Percentiles rank a stretch among this genome's conserved stretches.
Conservation (phyloP, 495 filamentous ascomycete genomes). For the Durotheca rogersii region DNA sequence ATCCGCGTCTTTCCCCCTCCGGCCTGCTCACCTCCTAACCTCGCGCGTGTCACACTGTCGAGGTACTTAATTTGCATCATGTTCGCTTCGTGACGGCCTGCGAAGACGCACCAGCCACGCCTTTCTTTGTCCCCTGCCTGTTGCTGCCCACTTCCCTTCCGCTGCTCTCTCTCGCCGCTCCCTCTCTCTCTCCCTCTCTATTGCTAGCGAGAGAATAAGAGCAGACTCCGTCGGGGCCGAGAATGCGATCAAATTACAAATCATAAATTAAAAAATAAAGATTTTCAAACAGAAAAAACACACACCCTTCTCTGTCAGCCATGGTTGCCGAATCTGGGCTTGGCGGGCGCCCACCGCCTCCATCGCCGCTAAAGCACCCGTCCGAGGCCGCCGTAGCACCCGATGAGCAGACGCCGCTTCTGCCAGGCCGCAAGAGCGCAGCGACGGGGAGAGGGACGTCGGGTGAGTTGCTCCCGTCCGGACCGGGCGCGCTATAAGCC, state of each 20-base stretch:
- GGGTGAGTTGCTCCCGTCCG: slow-evolving; percentile 13
- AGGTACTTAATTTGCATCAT: too few relatives aligned
- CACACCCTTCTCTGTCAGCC: too few relatives aligned
- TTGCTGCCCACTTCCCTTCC: not conserved
- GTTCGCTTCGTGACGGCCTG: too few relatives aligned
- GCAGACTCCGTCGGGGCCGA: too few relatives aligned
- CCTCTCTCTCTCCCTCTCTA: not conserved
- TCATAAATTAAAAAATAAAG: too few relatives aligned
- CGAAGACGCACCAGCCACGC: slow-evolving; percentile 7
- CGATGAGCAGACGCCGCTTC: slow-evolving; percentile 27
- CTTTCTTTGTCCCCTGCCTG: not conserved
- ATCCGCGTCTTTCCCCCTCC: too few relatives aligned
- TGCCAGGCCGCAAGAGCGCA: slow-evolving; percentile 2
- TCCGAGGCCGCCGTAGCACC: not conserved
- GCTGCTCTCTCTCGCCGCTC: not conserved
- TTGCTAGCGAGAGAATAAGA: not conserved
- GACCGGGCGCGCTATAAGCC: too few relatives aligned
- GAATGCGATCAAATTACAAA: too few relatives aligned
- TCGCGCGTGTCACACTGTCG: too few relatives aligned
- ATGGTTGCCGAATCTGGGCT: slow-evolving; percentile 9
- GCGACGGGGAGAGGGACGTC: slow-evolving; percentile 1
- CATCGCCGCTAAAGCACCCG: slow-evolving; percentile 4
- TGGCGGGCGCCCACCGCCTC: too few relatives aligned
- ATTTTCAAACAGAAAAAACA: too few relatives aligned
- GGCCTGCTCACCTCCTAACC: too few relatives aligned